phyloP scores from a whole-genome alignment of 176 grass and related monocot genomes.

The Oryza glaberrima region DNA sequence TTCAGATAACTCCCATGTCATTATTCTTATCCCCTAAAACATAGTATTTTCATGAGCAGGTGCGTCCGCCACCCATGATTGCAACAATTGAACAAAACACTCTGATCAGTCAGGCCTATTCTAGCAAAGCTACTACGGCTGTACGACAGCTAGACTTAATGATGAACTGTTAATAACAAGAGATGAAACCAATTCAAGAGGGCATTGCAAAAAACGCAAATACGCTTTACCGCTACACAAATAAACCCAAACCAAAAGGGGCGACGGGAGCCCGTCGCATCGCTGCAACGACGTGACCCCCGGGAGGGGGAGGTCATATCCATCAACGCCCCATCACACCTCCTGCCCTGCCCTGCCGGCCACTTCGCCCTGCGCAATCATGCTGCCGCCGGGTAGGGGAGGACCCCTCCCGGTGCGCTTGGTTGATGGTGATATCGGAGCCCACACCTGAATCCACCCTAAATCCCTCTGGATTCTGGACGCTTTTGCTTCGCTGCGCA shows the following conservation, averaged over 20 bases:
- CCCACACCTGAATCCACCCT: background rate
- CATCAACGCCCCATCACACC: background rate
- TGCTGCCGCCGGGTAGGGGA: background rate
- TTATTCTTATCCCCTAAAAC: background rate
- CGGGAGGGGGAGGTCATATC: background rate
- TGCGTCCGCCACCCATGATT: background rate
- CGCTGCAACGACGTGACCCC: background rate
- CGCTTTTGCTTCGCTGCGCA: background rate
- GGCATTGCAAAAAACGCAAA: background rate
- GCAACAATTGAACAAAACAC: background rate
- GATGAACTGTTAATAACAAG: background rate
- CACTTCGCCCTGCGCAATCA: background rate
- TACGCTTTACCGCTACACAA: background rate
- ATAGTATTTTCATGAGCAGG: background rate
- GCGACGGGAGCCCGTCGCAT: too few species aligned
- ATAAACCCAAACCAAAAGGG: background rate
- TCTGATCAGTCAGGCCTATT: background rate
- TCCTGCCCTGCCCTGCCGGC: background rate
- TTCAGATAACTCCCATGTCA: background rate
- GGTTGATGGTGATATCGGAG: constrained; percentile 11
- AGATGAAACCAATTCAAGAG: background rate
- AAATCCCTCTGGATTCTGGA: too few species aligned
- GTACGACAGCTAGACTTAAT: background rate
- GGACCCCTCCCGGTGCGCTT: background rate
- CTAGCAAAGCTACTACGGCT: background rate